Evolutionary conservation across 495 filamentous ascomycete species (phyloP), one percentile per base, ranked within the genome.

Genomic region (Hamigera avellanea): DNA sequence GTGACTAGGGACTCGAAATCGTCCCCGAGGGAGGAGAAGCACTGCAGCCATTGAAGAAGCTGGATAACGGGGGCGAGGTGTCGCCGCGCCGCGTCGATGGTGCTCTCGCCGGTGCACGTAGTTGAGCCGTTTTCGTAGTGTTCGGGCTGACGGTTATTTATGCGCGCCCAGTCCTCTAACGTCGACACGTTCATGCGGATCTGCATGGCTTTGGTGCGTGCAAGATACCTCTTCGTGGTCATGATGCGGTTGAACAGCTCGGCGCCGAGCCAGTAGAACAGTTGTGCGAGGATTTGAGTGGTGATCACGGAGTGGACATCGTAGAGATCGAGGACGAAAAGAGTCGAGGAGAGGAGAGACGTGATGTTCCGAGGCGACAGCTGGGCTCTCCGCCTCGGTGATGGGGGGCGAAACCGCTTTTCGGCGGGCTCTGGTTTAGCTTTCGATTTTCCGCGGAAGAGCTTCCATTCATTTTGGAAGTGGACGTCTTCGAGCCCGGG

Each of bases 241-340:
- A 96, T 88, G 53, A 96, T 86, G 41, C 93, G 85, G 53, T 99
- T 99, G 66, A 99, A 99, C 10, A 96, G 73, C 53, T 99, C 91
- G 0, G 89, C 87, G 1, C 91, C 80, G 10, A 99, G 71, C 91
- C 91, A 99, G 59, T 95, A 99, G 27, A 95, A 70, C 1, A 99
- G 73, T 53, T 99, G 91, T 8, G 87, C 83, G 28, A 95, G 64
- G 36, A 95, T 83, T 50, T 99, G 91, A 1, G 86, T 73, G 6
- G 77, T 86, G 48, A 99, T 96, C 40, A 99, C 86, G 0, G 89
- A 95, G 61, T 99, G 91, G 10, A 99, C 87, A 47, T 99, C 91
- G 53, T 99, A 99, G 12, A 99, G 75, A 54, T 99, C 91, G 14
- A 99, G 73, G 13, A 99, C 91, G 49, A 99, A 99, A 13, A 99